These are phyloP conservation scores for Solanum rostratum DNA, from an alignment of 257 asterid species.

Conservation along the genomic window DNA sequence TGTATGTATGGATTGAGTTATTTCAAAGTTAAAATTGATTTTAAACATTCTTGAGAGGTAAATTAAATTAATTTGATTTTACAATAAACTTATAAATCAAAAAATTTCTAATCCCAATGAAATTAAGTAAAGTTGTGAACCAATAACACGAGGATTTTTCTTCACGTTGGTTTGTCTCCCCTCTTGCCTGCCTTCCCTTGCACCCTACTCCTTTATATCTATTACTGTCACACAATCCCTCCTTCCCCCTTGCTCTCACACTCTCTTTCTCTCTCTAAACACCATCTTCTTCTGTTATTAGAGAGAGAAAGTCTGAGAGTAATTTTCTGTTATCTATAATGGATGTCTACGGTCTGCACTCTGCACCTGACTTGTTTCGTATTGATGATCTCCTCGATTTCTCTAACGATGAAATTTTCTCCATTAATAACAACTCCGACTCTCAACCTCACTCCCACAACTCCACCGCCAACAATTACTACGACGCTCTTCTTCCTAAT, in stretches of 20 bases:
- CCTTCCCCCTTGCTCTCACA: background rate
- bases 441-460: slow-evolving; percentile 5
- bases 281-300: background rate
- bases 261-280: background rate
- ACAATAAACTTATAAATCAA: too few species aligned
- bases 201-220: slow-evolving; percentile 1
- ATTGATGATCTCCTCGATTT: slow-evolving; percentile 58
- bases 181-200: background rate
- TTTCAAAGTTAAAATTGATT: too few species aligned
- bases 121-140: background rate
- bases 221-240: background rate
- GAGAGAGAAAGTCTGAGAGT: background rate
- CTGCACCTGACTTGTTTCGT: slow-evolving; percentile 16
- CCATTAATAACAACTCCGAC: slow-evolving; percentile 19
- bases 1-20: too few species aligned
- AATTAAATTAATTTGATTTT: too few species aligned
- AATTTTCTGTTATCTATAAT: slow-evolving; percentile 2
- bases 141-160: background rate
- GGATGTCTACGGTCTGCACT: slow-evolving; percentile 41
- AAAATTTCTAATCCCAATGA: background rate
- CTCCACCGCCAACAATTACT: background rate
- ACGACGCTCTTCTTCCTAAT: slow-evolving; percentile 5
- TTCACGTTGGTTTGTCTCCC: slow-evolving; percentile 2
- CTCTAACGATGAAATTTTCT: slow-evolving; percentile 35
- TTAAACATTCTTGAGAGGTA: too few species aligned